These are phyloP conservation scores for Plasmodium knowlesi DNA, from an alignment of 169 alveolate genomes.

Conservation along the genomic window DNA sequence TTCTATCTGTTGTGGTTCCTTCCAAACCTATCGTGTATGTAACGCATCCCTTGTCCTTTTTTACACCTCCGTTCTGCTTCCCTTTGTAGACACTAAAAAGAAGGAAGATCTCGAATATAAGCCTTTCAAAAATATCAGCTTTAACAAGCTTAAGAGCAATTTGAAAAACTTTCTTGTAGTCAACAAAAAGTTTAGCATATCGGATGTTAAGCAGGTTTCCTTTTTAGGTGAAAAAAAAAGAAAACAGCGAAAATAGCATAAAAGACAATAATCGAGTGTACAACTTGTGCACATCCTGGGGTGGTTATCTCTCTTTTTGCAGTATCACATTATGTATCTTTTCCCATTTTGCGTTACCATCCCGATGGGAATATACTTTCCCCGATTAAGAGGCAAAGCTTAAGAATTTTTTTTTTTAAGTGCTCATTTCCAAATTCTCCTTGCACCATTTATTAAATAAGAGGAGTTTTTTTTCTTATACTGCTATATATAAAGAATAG, in stretches of 20 bases:
- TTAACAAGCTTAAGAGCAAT: constrained; percentile 63
- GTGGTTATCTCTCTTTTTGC: not conserved
- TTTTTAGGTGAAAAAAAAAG: constrained; percentile 39
- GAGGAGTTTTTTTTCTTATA: not conserved
- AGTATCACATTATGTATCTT: not conserved
- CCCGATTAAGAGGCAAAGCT: not conserved
- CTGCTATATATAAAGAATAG: not conserved
- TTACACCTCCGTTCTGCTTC: not conserved
- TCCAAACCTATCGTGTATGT: not conserved
- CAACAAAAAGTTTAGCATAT: constrained; percentile 60
- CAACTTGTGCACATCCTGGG: not conserved
- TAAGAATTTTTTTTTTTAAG: not conserved
- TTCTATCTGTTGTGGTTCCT: not conserved
- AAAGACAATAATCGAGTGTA: not conserved
- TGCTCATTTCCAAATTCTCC: not conserved
- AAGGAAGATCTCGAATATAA: constrained; percentile 66
- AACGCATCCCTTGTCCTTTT: not conserved
- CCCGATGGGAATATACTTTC: not conserved
- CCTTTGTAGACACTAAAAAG: constrained; percentile 40
- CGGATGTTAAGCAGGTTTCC: constrained; percentile 60
- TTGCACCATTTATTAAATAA: not conserved
- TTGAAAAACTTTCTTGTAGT: constrained; percentile 50
- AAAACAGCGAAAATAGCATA: not conserved
- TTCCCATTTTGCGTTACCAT: too few relatives aligned
- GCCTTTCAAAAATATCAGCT: constrained; percentile 61